These are phyloP conservation scores for Bimuria novae-zelandiae DNA, from an alignment of 2,329 filamentous ascomycete genomes.

Conservation along the genomic window DNA sequence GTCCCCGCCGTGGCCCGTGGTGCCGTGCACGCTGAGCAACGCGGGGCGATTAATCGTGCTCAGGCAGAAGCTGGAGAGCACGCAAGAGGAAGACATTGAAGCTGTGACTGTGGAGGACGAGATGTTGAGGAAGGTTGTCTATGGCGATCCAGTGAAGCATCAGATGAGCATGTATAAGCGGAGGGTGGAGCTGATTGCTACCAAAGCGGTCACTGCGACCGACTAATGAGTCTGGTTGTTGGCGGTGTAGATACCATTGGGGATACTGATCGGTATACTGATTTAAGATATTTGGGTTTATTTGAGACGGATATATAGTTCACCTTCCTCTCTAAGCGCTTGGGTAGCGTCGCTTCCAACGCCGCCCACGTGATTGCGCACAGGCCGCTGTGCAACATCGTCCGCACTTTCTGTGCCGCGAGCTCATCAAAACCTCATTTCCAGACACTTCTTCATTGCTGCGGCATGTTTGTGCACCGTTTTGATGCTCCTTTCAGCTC, in stretches of 20 bases:
- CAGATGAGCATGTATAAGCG: constrained; percentile 77
- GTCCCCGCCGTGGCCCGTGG: constrained; percentile 65
- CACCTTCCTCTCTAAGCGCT: too few relatives aligned
- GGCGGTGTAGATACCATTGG: background rate
- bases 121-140: constrained; percentile 71
- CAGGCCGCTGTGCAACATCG: too few relatives aligned
- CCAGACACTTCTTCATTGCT: too few relatives aligned
- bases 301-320: too few relatives aligned
- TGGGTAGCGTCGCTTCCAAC: too few relatives aligned
- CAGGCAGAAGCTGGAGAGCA: constrained; percentile 46
- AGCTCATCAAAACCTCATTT: too few relatives aligned
- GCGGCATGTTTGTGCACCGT: too few relatives aligned
- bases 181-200: constrained; percentile 72
- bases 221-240: constrained; percentile 16
- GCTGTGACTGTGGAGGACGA: constrained; percentile 72
- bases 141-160: constrained; percentile 81
- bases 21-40: constrained; percentile 68
- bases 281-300: too few relatives aligned
- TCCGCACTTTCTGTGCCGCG: too few relatives aligned
- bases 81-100: constrained; percentile 59
- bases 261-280: too few relatives aligned
- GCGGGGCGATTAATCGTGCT: constrained; percentile 72
- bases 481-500: background rate
- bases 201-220: constrained; percentile 65
- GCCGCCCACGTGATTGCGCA: too few relatives aligned